Base-by-base conservation (phyloP, 2,329 filamentous ascomycete genomes). In the Sporothrix euskadiensis region DNA sequence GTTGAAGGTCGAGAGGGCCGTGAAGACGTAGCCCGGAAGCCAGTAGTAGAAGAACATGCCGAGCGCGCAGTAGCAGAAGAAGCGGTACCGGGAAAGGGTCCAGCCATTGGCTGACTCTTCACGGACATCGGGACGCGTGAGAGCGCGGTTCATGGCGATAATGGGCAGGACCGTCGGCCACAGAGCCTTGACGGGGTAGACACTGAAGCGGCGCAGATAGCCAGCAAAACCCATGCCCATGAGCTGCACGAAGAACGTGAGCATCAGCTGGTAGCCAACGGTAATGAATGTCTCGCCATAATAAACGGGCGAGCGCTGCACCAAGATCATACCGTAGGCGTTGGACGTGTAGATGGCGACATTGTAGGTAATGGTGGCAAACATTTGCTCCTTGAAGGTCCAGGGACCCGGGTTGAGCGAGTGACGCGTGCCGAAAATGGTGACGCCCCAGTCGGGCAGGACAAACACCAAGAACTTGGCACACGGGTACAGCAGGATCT, bases 21-120 rank as follows among this genome's bases (percentile, higher is more conserved):
- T 81, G 76, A 85, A 86, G 2, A 86, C 78, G 63, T 81, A 84
- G n/a, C 81, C 81, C 0, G 84, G 85, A 12, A 86, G 78, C 84
- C 84, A 86, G 77, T 84, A 86, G 78, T 84, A 86, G 30, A 85
- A 61, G 65, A 84, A 80, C 78, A 85, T 84, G 41, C 77, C 77
- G 57, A 79, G 59, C 16, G 80, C 80, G 12, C 77, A 78, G 69
- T 81, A 77, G 74, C 83, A 82, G 76, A 84, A 86, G 75, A 85
- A 80, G n/a, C 77, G 80, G 75, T 84, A 83, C 0, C 83, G 82
- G 1, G 83, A 83, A 30, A 86, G 79, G 52, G 79, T 82, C 83
- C 83, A 83, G 4, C 85, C 85, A 75, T 85, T 76, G 54, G 83
- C 78, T 8, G 78, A 80, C 74, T 81, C 82, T 69, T 83, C 81